Evolutionary conservation across 2,329 filamentous ascomycete genomes (phyloP).

Genomic region (Eutypa lata): DNA sequence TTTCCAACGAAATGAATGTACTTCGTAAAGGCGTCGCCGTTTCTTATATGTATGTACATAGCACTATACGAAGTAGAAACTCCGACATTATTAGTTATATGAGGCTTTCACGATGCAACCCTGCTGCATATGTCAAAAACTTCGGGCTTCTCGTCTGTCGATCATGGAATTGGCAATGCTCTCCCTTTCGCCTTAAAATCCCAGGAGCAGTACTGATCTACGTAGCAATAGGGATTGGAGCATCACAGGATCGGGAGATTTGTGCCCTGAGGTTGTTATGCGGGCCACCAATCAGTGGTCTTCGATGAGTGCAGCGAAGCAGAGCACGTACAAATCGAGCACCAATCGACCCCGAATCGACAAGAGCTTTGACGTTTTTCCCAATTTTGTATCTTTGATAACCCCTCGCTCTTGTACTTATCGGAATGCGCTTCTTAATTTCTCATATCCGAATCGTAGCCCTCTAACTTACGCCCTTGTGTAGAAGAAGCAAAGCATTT

Average conservation of each 20-base stretch:
- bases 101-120: neutral
- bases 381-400: no score
- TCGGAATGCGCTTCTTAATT: no score
- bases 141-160: neutral
- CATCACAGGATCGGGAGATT: neutral
- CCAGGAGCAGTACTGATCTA: neutral
- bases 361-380: constrained; percentile 8
- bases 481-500: neutral
- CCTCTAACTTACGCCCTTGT: no score
- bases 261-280: neutral
- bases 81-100: no score
- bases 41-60: no score
- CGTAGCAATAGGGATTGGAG: neutral
- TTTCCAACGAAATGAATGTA: no score
- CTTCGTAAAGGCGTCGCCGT: no score
- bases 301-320: constrained; percentile 10
- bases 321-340: constrained; percentile 9
- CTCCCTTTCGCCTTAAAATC: neutral
- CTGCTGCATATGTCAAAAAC: neutral
- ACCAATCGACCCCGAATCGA: neutral
- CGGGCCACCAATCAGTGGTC: constrained; percentile 9
- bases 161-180: neutral
- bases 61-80: no score
- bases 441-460: no score
- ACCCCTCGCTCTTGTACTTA: neutral